Evolutionary conservation across 2,329 filamentous ascomycete genomes (phyloP), one percentile per base, ranked within the genome.

Genomic region (Sporothrix brunneoviolacea): DNA sequence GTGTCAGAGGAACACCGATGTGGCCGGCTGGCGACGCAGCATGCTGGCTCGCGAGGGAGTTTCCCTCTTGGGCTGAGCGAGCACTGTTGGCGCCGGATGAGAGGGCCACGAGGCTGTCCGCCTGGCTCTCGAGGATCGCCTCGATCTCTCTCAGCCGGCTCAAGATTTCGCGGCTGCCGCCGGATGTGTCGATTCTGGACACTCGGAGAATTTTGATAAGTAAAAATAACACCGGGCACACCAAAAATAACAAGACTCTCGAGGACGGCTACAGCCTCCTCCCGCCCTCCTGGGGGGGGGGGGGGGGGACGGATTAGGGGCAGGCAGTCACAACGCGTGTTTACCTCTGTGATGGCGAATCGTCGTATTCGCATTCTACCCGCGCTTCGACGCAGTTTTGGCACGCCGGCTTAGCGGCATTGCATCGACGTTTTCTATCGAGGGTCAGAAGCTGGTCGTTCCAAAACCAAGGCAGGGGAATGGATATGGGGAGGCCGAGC

Each of bases 361-460:
- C 59, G 32, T 64, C 62, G 46, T 64, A 63, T 9, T 58, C 54
- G 35, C 62, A 63, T 0, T 59, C 56, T 4, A 61, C 59, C 8
- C 60, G 58, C 2, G 57, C 50, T 19, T 62, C 61, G 7, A 59
- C 24, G 28, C 60, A 62, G 19, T 61, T 59, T 7, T 55, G 52
- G 32, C 60, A 63, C 1, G 56, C 45, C 13, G 62, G 60, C 30
- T 58, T 59, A 5, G 36, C 52, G 4, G 59, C 62, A 52, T 64
- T 61, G 44, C 62, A 63, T 22, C 62, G 55, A 3, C 62, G 61
- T 51, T 64, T 63, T 22, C 60, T 64, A 28, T 10, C 8, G 3
- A 30, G 16, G 5, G 41, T 30, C 4, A 18, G 24, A n/a, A 30
- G n/a, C 4, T 8, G n/a, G n/a, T n/a, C n/a, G n/a, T n/a, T n/a